Conservation (phyloP, 2,329 filamentous ascomycete genomes). For the Pochonia chlamydosporia region DNA sequence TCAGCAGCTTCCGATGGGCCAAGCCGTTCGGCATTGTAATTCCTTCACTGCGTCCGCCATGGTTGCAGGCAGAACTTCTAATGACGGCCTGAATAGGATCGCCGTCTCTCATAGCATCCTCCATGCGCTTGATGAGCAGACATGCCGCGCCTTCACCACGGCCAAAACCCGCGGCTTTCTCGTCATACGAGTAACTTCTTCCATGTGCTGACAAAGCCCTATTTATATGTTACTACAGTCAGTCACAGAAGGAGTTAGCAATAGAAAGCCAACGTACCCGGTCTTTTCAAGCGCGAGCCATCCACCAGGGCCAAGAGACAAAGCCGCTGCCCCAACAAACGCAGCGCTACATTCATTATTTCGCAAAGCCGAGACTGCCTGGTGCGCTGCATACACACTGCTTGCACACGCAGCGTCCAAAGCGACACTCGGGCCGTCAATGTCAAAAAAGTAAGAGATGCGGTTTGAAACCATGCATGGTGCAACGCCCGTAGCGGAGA, state of each 20-base stretch:
- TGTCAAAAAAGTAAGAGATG: slow-evolving; percentile 16
- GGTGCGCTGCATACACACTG: slow-evolving; percentile 27
- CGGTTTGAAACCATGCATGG: slow-evolving; percentile 12
- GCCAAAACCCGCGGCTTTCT: slow-evolving; percentile 36
- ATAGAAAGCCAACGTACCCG: background rate
- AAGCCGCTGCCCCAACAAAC: slow-evolving; percentile 13
- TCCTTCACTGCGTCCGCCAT: slow-evolving; percentile 7
- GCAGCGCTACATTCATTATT: slow-evolving; percentile 10
- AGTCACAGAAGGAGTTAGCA: slow-evolving; percentile 12
- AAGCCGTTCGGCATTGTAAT: slow-evolving; percentile 8
- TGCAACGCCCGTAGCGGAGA: slow-evolving; percentile 8
- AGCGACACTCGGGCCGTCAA: slow-evolving; percentile 17
- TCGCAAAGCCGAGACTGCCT: slow-evolving; percentile 12
- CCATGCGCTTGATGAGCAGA: slow-evolving; percentile 36
- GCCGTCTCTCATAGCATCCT: slow-evolving; percentile 34
- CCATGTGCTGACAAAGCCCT: slow-evolving; percentile 21
- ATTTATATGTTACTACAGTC: slow-evolving; percentile 8
- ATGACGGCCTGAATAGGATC: slow-evolving; percentile 27
- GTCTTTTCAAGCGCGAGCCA: slow-evolving; percentile 10
- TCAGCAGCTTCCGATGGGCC: slow-evolving; percentile 26
- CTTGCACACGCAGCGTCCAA: slow-evolving; percentile 35
- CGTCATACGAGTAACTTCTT: slow-evolving; percentile 27
- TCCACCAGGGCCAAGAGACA: slow-evolving; percentile 9
- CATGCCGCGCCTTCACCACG: slow-evolving; percentile 37
- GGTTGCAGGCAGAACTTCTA: slow-evolving; percentile 8